phyloP scores from a whole-genome alignment of 768 basidiomycete species.

The Naganishia kalamii region DNA sequence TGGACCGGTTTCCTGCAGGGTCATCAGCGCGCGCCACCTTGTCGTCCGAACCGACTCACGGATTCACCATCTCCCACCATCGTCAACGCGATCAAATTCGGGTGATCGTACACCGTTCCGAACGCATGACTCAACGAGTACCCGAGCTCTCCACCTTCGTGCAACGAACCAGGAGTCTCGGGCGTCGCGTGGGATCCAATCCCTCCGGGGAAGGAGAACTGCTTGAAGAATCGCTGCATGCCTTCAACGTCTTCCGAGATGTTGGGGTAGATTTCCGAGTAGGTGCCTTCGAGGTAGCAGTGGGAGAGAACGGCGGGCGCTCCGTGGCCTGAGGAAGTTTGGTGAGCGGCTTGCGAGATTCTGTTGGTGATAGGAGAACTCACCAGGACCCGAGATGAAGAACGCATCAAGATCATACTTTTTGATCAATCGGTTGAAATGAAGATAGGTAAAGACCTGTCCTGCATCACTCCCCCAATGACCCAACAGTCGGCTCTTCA shows the following conservation, averaged over 20 bases:
- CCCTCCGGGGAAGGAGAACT: slow-evolving; percentile 76
- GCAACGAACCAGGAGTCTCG: slow-evolving; percentile 78
- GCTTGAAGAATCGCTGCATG: slow-evolving; percentile 55
- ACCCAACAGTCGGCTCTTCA: slow-evolving; percentile 73
- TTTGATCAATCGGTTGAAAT: slow-evolving; percentile 52
- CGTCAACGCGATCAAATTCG: slow-evolving; percentile 70
- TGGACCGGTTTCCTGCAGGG: slow-evolving; percentile 39
- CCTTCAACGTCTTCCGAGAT: slow-evolving; percentile 35
- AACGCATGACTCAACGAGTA: slow-evolving; percentile 70
- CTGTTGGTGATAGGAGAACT: slow-evolving; percentile 2
- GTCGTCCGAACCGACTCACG: not conserved
- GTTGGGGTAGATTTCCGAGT: slow-evolving; percentile 42
- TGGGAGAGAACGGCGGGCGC: slow-evolving; percentile 77
- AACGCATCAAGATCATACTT: slow-evolving; percentile 55
- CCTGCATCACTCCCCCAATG: slow-evolving; percentile 69
- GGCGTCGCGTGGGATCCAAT: slow-evolving; percentile 55
- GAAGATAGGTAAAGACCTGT: slow-evolving; percentile 63
- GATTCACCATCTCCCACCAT: slow-evolving; percentile 68
- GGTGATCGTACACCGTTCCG: slow-evolving; percentile 84
- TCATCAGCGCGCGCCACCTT: not conserved
- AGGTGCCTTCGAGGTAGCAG: slow-evolving; percentile 72
- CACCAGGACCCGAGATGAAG: slow-evolving; percentile 62
- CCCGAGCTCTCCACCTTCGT: slow-evolving; percentile 84
- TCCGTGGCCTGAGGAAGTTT: slow-evolving; percentile 58
- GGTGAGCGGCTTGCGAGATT: slow-evolving; percentile 1